Evolutionary conservation across 495 filamentous ascomycete species (phyloP), one percentile per base, ranked within the genome.

Genomic region (Amorphotheca resinae): DNA sequence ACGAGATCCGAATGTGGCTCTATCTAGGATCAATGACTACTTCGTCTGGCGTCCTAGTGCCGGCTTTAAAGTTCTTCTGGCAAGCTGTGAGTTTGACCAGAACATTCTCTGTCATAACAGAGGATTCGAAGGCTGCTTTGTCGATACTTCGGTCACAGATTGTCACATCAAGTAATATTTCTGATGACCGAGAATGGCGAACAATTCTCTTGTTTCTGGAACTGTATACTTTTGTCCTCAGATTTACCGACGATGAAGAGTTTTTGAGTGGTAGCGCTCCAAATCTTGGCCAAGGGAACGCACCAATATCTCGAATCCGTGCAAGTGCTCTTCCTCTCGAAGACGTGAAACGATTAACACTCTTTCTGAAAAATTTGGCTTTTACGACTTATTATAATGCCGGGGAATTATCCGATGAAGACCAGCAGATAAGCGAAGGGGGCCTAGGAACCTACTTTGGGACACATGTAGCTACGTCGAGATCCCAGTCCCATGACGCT

Each of bases 1-100:
- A 94, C 53, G 93, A 96, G 40, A 93, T 96, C 39, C 80, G 88
- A 0, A 93, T 96, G 85, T 93, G 91, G 69, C 65, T 99, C 3
- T 96, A 87, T 50, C 64, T 87, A 11, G 81, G 86, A 0, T 87
- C 87, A 22, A 78, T 83, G 9, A 70, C 69, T 15, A 63, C 50
- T 14, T 54, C 58, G 22, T 54, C 59, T 7, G 57, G 55, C 11
- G 55, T 53, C 4, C 64, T 69, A 40, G 57, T 80, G 12, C 81
- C 91, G 0, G 79, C 86, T 4, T 77, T 93, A 41, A 84, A 83
- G 54, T 95, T 82, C 57, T 88, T 95, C 55, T 99, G 91, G 86
- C 67, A 80, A 38, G 81, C 82, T 14, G 73, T 81, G 33, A 74
- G 66, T 37, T 67, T 67, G 33, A 89, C 83, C 15, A 60, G 59